Evolutionary conservation across 768 basidiomycete genomes (phyloP).

Genomic region (Suillus spraguei): DNA sequence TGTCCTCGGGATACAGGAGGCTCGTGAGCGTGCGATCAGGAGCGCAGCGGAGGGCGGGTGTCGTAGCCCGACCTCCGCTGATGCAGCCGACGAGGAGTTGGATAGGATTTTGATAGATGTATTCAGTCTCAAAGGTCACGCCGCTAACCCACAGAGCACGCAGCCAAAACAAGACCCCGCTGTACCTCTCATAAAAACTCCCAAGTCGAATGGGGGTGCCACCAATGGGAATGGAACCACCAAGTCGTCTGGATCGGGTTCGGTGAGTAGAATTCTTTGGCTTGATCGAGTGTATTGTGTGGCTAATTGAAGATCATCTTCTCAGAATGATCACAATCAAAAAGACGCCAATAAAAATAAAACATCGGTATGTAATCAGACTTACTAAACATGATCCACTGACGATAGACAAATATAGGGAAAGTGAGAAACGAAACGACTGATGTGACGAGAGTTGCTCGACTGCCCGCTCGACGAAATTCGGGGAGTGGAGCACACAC

Average conservation of each 20-base stretch:
- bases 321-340: not conserved
- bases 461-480: not conserved
- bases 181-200: not conserved
- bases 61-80: conserved; percentile 31
- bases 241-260: not conserved
- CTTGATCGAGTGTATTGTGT: too few species aligned
- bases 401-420: not conserved
- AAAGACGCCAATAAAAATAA: not conserved
- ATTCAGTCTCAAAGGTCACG: conserved; percentile 26
- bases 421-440: not conserved
- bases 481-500: not conserved
- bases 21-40: conserved; percentile 48
- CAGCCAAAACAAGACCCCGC: not conserved
- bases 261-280: not conserved
- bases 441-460: not conserved
- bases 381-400: not conserved
- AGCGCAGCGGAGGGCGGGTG: conserved; percentile 34
- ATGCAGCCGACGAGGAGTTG: conserved; percentile 30
- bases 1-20: conserved; percentile 50
- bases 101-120: conserved; percentile 32
- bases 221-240: not conserved
- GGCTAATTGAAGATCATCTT: not conserved
- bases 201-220: not conserved
- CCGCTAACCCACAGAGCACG: not conserved
- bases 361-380: not conserved